phyloP scores from a whole-genome alignment of 2,329 filamentous ascomycete species.

The Aspergillus costaricaensis region DNA sequence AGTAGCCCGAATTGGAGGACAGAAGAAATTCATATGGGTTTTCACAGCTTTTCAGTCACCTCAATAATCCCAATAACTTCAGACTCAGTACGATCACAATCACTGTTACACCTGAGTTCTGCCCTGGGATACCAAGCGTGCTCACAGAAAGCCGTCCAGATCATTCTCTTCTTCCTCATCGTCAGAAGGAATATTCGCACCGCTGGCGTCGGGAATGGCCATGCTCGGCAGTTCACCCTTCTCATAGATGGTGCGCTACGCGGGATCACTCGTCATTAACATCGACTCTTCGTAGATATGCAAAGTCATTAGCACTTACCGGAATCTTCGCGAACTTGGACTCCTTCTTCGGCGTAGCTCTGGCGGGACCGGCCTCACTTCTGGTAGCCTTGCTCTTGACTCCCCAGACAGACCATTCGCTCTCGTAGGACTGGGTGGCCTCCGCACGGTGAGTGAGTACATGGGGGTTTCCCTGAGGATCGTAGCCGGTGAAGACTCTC shows the following conservation, averaged over 20 bases:
- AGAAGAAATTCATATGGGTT: too few species aligned
- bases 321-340: conserved; percentile 29
- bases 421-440: not conserved
- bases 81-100: not conserved
- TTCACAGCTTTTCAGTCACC: too few species aligned
- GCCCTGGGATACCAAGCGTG: not conserved
- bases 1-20: too few species aligned
- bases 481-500: conserved; percentile 23
- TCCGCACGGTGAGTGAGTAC: conserved; percentile 12
- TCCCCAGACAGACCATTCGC: conserved; percentile 21
- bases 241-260: conserved; percentile 24
- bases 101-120: not conserved
- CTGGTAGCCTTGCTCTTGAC: conserved; percentile 2
- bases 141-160: conserved; percentile 23
- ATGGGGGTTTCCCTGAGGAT: conserved; percentile 23
- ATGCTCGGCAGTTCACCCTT: conserved; percentile 22
- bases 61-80: not conserved
- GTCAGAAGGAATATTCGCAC: conserved; percentile 21
- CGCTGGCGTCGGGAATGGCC: conserved; percentile 22
- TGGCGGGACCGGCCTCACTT: not conserved
- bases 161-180: conserved; percentile 26
- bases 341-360: conserved; percentile 8
- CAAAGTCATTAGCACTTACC: conserved; percentile 5
- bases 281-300: not conserved
- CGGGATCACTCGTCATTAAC: conserved; percentile 8